Base-by-base conservation (phyloP, 1,284 basidiomycete genomes). In the Trametes pubescens region DNA sequence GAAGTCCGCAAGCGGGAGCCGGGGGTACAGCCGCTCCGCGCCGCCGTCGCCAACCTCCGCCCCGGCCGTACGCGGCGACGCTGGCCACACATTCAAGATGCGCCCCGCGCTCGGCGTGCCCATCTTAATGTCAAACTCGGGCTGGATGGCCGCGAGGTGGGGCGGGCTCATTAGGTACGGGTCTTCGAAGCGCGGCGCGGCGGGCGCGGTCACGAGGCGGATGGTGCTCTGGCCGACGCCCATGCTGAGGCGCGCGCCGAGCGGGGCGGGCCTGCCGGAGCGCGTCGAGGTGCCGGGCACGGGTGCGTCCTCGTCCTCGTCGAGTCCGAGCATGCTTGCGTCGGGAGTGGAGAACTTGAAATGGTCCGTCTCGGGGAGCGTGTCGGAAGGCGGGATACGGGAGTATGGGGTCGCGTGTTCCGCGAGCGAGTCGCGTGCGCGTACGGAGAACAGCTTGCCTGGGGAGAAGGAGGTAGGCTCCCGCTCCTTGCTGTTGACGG, bases 41-140 rank as follows among this genome's bases (percentile, higher is more conserved):
- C 22, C 48, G 14, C 32, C 59, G 29, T 53, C 52, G 29, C 54
- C 52, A n/a, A 58, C 44, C 29, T 21, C 51, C 13, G 48, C n/a
- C 11, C 59, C 51, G 46, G 47, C 10, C 24, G 47, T 29, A n/a
- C 61, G 59, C 44, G 82, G 82, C 0, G 82, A 79, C 24, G 79
- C 72, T 0, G 84, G 83, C 83, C 85, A 86, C 63, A 82, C 75
- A 37, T 71, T 78, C 54, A 74, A 64, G 10, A 68, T 69, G 38
- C 67, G 67, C n/a, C 70, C 71, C 11, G 76, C 75, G 29, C 71
- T 70, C 0, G 89, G 88, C 29, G 85, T 87, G 26, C 80, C 84
- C 67, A 88, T 80, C 21, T 84, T 80, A 32, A 92, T 77, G 67
- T 92, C 90, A 69, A 91, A 92, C 10, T 80, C 80, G 0, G 89